Evolutionary conservation across 2,329 filamentous ascomycete genomes (phyloP), one percentile per base, ranked within the genome.

Genomic region (Ophiosphaerella herpotricha): DNA sequence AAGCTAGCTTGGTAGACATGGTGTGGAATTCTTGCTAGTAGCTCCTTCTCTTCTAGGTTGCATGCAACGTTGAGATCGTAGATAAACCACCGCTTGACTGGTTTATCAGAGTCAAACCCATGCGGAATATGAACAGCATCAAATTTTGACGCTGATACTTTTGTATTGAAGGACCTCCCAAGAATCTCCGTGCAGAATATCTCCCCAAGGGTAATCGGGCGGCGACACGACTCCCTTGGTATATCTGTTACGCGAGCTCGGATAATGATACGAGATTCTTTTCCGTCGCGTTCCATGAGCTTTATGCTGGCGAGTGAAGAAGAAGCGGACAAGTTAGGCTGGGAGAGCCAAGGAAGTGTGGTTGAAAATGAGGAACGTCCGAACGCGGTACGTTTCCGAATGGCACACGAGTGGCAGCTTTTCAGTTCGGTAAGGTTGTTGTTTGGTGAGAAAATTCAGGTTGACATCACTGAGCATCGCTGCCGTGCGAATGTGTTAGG

Each of bases 71-170:
- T 49, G 34, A 49, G 40, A 44, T 49, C 46, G 46, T 45, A 49
- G 46, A 49, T 45, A 41, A 49, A 49, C 46, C 46, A 49, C 35
- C 40, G 39, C 41, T 49, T 49, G 34, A 49, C 23, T 32, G 46
- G 46, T 39, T 44, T 38, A 38, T 49, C 33, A 23, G 46, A 49
- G 34, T 49, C 46, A 44, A 49, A 49, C 18, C 40, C 34, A 49
- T 39, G 39, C 6, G 46, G 46, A 39, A 49, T 49, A 39, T 49
- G 46, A 43, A 44, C 39, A 29, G 26, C 26, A 29, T 29, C 26
- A 29, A 29, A 29, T 29, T 29, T 4, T 5, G 26, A 29, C 26
- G 26, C 26, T 32, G 32, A 5, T 49, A 44, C 34, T 45, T 44
- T 26, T 38, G 32, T 32, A 38, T 44, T 38, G 26, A 49, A 44